These are phyloP conservation scores for Penicillium nordicum DNA, from an alignment of 2,329 filamentous ascomycete genomes.

Conservation along the genomic window DNA sequence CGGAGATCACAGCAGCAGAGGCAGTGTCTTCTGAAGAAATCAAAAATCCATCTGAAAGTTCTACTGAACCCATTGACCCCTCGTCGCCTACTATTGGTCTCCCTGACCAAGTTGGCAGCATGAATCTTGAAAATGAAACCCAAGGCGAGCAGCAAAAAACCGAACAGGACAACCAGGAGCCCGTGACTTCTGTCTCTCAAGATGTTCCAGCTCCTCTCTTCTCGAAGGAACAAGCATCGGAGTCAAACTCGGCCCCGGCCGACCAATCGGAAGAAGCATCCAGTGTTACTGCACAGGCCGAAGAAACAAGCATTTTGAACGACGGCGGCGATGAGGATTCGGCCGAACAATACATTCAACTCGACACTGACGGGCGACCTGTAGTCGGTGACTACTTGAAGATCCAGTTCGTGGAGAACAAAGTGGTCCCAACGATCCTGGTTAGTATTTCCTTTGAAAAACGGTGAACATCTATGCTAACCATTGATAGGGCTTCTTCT, in stretches of 20 bases:
- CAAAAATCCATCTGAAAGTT: constrained; percentile 20
- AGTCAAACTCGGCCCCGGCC: constrained; percentile 17
- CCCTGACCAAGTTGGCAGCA: constrained; percentile 52
- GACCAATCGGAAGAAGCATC: constrained; percentile 18
- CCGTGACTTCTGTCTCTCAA: constrained; percentile 57
- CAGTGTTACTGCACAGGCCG: constrained; percentile 9
- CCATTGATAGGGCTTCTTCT: constrained; percentile 78
- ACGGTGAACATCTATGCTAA: constrained; percentile 5
- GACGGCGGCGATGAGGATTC: constrained; percentile 22
- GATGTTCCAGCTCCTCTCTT: constrained; percentile 69
- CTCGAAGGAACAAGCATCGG: constrained; percentile 35
- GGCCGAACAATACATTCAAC: constrained; percentile 49
- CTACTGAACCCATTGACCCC: constrained; percentile 30
- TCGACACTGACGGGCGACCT: constrained; percentile 62
- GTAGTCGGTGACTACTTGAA: constrained; percentile 95
- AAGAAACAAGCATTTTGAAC: constrained; percentile 22
- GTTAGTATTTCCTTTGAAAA: constrained; percentile 52
- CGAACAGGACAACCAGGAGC: constrained; percentile 8
- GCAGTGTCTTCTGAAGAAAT: neutral
- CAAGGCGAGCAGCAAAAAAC: constrained; percentile 7
- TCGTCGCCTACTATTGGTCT: constrained; percentile 54
- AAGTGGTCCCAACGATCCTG: constrained; percentile 91
- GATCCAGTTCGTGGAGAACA: constrained; percentile 91
- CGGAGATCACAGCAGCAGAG: neutral
- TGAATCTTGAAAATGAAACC: constrained; percentile 52